Base-by-base conservation (phyloP, 805 yeast species). In the Gaillardinia entomophila region DNA sequence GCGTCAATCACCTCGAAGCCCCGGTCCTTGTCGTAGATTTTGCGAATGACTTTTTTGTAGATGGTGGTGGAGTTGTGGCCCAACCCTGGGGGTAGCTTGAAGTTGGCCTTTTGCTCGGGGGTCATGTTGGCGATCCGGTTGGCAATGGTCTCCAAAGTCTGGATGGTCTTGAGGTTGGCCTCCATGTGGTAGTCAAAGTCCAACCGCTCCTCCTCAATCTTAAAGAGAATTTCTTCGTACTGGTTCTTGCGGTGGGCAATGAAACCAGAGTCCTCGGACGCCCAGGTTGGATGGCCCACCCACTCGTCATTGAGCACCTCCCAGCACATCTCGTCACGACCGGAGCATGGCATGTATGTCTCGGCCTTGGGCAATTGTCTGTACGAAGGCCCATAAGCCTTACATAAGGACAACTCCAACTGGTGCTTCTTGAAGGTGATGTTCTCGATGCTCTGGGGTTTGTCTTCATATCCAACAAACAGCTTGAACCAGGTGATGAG, bases 221-320 rank as follows among this genome's bases (percentile, higher is more conserved):
- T 82, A 66, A 88, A 89, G 34, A 92, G 62, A 31, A 92, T 85
- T 57, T 92, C 99, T 60, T 92, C 99, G 55, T 90, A 92, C 62
- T 92, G 98, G 55, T 92, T 92, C 60, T 92, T 92, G 43, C 97
- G 77, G 57, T 92, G 99, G n/a, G 98, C 96, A 54, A 92, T 89
- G 49, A 90, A 92, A 0, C 98, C 99, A 10, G 96, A 85, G 57
- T 92, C 99, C 57, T 92, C 99, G 0, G 97, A 90, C 3, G 97
- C 98, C 99, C 99, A 92, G n/a, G 96, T 94, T 15, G 99, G 99
- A 60, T 92, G 97, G 5, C 97, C 96, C 23, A 92, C 97, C 97
- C 97, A 92, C 60, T 90, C 97, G 57, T 92, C 98, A 58, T 92
- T 92, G 47, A 92, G 71, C 12, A 92, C 96, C 52, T 90, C 97